Conservation (phyloP, 148 eudicot genomes). For the Bassia scoparia region DNA sequence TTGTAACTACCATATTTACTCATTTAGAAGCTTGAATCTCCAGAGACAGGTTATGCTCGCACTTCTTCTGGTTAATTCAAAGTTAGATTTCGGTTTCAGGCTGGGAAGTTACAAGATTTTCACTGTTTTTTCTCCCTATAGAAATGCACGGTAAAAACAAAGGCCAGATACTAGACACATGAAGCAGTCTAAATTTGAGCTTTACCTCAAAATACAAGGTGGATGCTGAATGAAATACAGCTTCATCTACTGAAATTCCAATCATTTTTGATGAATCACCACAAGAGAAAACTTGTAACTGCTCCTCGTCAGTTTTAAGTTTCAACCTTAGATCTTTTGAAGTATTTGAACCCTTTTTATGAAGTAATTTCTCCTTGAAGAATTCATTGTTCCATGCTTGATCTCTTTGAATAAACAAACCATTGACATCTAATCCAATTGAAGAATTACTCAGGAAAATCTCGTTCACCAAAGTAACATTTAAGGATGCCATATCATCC, state of each 20-base stretch:
- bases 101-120: not conserved
- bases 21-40: not conserved
- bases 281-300: constrained; percentile 37
- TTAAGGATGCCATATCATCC: constrained; percentile 61
- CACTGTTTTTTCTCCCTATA: not conserved
- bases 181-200: constrained; percentile 10
- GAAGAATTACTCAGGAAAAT: constrained; percentile 49
- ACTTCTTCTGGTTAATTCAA: too few relatives aligned
- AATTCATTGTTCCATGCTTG: constrained; percentile 19
- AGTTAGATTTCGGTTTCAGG: not conserved
- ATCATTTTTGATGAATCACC: constrained; percentile 60
- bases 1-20: not conserved
- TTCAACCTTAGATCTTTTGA: constrained; percentile 25
- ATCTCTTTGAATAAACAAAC: constrained; percentile 47
- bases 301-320: constrained; percentile 21
- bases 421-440: constrained; percentile 68
- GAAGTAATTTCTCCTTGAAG: constrained; percentile 23
- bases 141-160: not conserved
- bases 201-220: constrained; percentile 59
- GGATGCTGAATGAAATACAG: constrained; percentile 68
- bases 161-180: not conserved
- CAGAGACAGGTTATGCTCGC: not conserved
- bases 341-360: constrained; percentile 1
- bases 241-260: constrained; percentile 63
- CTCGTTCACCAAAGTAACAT: constrained; percentile 50